Percentiles rank a stretch among this genome's conserved stretches.
Evolutionary conservation across 2,329 filamentous ascomycete species (phyloP).

Genomic region (Onygenales sp.): DNA sequence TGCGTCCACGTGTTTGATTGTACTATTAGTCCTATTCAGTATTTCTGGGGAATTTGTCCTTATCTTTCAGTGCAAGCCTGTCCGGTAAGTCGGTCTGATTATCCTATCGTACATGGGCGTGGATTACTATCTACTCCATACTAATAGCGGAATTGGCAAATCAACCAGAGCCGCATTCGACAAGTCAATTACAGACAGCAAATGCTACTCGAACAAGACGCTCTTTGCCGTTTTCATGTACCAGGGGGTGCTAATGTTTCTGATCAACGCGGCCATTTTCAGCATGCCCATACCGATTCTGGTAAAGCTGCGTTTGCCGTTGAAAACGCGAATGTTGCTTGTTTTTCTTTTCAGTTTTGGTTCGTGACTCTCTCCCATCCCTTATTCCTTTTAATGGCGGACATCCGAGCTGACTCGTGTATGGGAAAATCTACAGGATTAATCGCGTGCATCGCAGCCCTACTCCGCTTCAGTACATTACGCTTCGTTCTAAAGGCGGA

Average conservation of each 20-base stretch:
- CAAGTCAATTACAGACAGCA: conserved; percentile 3
- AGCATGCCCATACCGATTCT: conserved; percentile 12
- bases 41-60: conserved; percentile 9
- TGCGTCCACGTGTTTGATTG: conserved; percentile 5
- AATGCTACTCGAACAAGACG: conserved; percentile 6
- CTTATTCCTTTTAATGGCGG: neutral
- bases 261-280: conserved; percentile 12
- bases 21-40: conserved; percentile 8
- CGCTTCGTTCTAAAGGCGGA: neutral
- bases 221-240: conserved; percentile 10
- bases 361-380: neutral
- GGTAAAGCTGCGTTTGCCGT: conserved; percentile 14
- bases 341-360: conserved; percentile 4
- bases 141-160: neutral
- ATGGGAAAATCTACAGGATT: neutral
- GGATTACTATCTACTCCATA: neutral
- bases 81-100: neutral
- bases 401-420: neutral
- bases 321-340: conserved; percentile 4
- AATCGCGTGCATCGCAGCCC: neutral
- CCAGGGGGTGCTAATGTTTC: conserved; percentile 13
- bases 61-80: conserved; percentile 10
- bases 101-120: neutral
- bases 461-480: neutral
- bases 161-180: conserved; percentile 6